These are phyloP conservation scores for Leccinum rimulosum DNA, from an alignment of 768 basidiomycete species.

Conservation along the genomic window DNA sequence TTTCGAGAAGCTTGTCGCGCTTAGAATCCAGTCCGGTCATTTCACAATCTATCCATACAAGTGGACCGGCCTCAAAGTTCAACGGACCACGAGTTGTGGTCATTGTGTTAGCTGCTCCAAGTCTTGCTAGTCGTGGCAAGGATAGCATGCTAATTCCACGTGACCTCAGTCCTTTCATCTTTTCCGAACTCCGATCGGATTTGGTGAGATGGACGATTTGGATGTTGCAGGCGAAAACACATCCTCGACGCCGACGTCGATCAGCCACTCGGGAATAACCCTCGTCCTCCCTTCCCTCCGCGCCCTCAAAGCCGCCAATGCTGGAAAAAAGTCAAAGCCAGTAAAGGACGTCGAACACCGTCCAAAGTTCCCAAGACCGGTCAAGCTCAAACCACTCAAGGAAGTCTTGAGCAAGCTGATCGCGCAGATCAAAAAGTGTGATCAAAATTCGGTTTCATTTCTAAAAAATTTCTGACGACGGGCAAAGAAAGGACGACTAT, in stretches of 20 bases:
- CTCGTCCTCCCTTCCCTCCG: slow-evolving; percentile 69
- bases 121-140: too few species aligned
- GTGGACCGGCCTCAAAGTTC: slow-evolving; percentile 13
- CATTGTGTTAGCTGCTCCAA: too few species aligned
- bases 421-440: slow-evolving; percentile 72
- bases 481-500: slow-evolving; percentile 76
- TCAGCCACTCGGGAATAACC: slow-evolving; percentile 49
- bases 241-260: slow-evolving; percentile 29
- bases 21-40: slow-evolving; percentile 76
- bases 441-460: not conserved
- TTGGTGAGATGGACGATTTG: slow-evolving; percentile 31
- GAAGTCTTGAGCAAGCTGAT: slow-evolving; percentile 70
- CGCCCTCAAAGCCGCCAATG: slow-evolving; percentile 55
- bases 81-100: not conserved
- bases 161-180: not conserved
- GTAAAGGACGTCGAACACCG: slow-evolving; percentile 29
- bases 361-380: slow-evolving; percentile 45
- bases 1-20: slow-evolving; percentile 74
- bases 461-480: slow-evolving; percentile 2
- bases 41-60: slow-evolving; percentile 79
- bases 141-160: not conserved
- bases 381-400: slow-evolving; percentile 77
- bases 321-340: slow-evolving; percentile 45
- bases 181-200: not conserved
- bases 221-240: slow-evolving; percentile 31